Base-by-base conservation (phyloP, 768 basidiomycete genomes). In the Collybia nuda region DNA sequence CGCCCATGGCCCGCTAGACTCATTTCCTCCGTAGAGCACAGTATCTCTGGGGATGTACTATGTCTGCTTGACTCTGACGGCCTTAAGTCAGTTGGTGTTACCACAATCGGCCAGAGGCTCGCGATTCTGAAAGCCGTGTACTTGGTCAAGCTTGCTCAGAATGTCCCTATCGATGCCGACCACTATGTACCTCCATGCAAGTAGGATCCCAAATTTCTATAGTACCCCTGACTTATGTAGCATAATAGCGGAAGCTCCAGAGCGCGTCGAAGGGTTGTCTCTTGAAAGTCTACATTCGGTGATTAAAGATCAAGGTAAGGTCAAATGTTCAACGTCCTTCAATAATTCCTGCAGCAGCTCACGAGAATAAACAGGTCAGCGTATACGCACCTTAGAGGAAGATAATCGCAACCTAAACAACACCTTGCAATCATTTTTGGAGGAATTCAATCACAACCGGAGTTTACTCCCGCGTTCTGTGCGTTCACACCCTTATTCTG, bases 121-220 rank as follows among this genome's bases (percentile, higher is more conserved):
- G 77, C 90, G 39, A 93, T 98, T 55, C 84, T 98, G 65, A 95
- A 93, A 67, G 87, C 89, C 42, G 85, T 98, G 50, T 98, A 97
- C 72, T 83, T 84, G 47, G 74, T 91, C 60, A 99, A 99, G 75
- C 70, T 94, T 45, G 83, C 84, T 1, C 80, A 95, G 62, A 84
- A 84, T 54, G 75, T 99, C 45, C 84, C 89, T 32, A 84, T 95
- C 57, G 90, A 92, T 51, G 73, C 86, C 35, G 87, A 89, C 55
- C 80, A 91, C 59, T 97, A 93, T 65, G 80, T 94, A 12, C 93
- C 94, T 7, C 91, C 92, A 50, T 94, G 93, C 93, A 62, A 61
- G 90, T 72, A 41, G 19, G 28, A 46, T 40, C 26, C 39, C 45
- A 23, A 37, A 17, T 19, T 32, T 36, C n/a, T 22, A 28, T 19